A percentile compares a stretch with the other conserved stretches of the same genome.
phyloP scores from a whole-genome alignment of 2,329 filamentous ascomycete species.

The Neopestalotiopsis sp. region DNA sequence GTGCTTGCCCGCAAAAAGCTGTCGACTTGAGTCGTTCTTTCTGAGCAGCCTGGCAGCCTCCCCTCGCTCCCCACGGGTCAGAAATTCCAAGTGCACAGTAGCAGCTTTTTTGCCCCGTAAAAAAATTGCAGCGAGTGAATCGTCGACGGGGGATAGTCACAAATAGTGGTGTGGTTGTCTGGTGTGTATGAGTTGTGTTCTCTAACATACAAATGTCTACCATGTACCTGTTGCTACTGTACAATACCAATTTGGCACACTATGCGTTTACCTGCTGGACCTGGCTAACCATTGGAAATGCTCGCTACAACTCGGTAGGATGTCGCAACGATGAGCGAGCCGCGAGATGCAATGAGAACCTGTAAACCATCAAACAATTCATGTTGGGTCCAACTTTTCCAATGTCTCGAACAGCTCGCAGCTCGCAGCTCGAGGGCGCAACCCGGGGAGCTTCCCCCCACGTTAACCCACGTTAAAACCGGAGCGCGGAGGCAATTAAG shows the following conservation, averaged over 20 bases:
- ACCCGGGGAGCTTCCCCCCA: background rate
- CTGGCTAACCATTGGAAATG: too few relatives aligned
- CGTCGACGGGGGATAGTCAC: background rate
- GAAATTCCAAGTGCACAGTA: background rate
- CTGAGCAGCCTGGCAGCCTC: too few relatives aligned
- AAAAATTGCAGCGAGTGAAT: background rate
- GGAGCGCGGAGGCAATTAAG: conserved; percentile 12
- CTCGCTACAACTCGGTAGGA: too few relatives aligned
- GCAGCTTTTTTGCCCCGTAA: background rate
- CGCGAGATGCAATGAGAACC: too few relatives aligned
- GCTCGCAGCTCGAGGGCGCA: background rate
- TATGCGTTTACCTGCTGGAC: too few relatives aligned
- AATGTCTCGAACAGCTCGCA: background rate
- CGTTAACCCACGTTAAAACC: conserved; percentile 18
- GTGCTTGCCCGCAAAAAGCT: background rate
- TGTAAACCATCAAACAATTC: background rate
- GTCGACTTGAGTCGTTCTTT: background rate
- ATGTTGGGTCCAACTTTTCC: background rate
- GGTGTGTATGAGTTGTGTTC: background rate
- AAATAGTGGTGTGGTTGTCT: background rate
- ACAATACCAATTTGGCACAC: too few relatives aligned
- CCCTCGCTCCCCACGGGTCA: background rate
- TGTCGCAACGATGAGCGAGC: too few relatives aligned
- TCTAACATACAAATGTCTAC: too few relatives aligned
- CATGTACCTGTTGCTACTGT: too few relatives aligned